phyloP scores from a whole-genome alignment of 2,329 filamentous ascomycete genomes.

The Ophiostoma pallidulum region DNA sequence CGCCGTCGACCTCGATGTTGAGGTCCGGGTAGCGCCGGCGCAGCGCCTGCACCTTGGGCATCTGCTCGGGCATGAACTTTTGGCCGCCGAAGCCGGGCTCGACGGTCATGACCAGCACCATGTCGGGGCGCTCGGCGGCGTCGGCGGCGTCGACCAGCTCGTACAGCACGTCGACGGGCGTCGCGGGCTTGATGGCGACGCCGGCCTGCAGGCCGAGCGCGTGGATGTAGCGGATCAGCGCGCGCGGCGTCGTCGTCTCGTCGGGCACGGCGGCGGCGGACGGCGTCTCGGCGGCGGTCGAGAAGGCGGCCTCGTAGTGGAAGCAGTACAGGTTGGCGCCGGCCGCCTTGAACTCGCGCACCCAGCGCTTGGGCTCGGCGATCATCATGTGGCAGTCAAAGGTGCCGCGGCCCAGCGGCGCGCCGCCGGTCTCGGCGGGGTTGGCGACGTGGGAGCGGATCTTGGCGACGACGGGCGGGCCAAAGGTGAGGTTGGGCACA shows the following conservation, averaged over 20 bases:
- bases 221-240: constrained; percentile 86
- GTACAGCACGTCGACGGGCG: constrained; percentile 82
- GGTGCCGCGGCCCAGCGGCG: constrained; percentile 68
- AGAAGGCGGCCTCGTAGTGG: constrained; percentile 95
- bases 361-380: constrained; percentile 97
- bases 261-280: constrained; percentile 49
- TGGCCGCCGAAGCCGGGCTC: constrained; percentile 96
- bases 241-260: constrained; percentile 60
- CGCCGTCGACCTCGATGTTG: constrained; percentile 94
- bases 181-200: constrained; percentile 91
- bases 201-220: constrained; percentile 79
- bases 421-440: constrained; percentile 32
- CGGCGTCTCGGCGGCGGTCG: constrained; percentile 73
- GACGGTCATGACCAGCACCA: constrained; percentile 98
- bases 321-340: constrained; percentile 99
- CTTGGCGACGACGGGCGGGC: constrained; percentile 88
- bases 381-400: constrained; percentile 99
- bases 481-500: constrained; percentile 97
- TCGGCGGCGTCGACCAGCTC: constrained; percentile 70
- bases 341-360: constrained; percentile 85
- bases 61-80: constrained; percentile 94
- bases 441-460: constrained; percentile 77
- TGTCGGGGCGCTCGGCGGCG: constrained; percentile 80
- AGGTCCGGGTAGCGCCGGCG: constrained; percentile 78
- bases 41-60: constrained; percentile 84